Percentiles rank a stretch among this genome's conserved stretches.
phyloP scores from a whole-genome alignment of 345 rosid genomes.

The Crucihimalaya himalaica region DNA sequence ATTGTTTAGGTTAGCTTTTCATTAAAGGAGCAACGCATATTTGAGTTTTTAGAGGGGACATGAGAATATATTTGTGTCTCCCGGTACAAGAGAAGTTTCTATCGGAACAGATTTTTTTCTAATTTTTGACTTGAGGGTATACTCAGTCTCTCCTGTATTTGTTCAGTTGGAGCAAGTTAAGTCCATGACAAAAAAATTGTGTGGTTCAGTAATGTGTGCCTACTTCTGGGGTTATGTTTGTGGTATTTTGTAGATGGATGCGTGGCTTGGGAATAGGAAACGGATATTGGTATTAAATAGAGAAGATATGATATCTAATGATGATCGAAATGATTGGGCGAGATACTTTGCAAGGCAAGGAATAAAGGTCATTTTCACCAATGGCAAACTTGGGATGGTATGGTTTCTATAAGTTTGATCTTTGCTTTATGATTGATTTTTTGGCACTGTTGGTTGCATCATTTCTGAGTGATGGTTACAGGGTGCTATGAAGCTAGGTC shows the following conservation, averaged over 20 bases:
- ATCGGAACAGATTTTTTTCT: not conserved
- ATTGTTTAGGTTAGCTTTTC: conserved; percentile 4
- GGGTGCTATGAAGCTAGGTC: conserved; percentile 81
- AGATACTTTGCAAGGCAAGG: conserved; percentile 83
- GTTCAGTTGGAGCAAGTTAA: not conserved
- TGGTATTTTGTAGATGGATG: conserved; percentile 62
- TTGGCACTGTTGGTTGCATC: conserved; percentile 15
- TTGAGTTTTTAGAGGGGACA: not conserved
- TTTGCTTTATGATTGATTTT: not conserved
- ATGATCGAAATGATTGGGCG: conserved; percentile 93
- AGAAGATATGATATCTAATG: conserved; percentile 91
- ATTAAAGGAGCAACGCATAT: not conserved
- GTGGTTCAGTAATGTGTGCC: conserved; percentile 1
- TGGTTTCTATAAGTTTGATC: conserved; percentile 1
- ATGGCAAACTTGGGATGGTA: conserved; percentile 87
- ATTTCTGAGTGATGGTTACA: conserved; percentile 35
- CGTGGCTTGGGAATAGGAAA: conserved; percentile 94
- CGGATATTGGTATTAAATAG: conserved; percentile 83
- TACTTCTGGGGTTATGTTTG: conserved; percentile 11
- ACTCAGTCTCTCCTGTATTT: not conserved
- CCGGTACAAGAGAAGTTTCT: not conserved
- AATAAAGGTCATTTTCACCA: conserved; percentile 68
- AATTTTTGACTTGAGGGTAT: not conserved
- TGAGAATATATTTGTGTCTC: not conserved
- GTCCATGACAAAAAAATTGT: not conserved